phyloP scores from a whole-genome alignment of 2,329 filamentous ascomycete species.

The Colletotrichum shisoi region DNA sequence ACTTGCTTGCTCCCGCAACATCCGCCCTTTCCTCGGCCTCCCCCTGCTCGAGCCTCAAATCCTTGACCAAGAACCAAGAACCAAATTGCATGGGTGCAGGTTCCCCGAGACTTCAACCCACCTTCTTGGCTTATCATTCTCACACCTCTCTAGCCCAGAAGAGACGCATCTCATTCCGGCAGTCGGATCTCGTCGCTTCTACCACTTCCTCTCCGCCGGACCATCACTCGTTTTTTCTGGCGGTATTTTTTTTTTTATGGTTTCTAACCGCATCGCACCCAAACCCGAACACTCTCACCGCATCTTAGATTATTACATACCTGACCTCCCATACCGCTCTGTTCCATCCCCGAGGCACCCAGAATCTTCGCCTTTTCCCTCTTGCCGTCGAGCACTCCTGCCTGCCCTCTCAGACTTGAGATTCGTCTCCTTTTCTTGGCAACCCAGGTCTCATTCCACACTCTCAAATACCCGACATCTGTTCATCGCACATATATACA shows the following conservation, averaged over 20 bases:
- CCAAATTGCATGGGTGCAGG: not conserved
- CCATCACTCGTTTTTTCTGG: conserved; percentile 9
- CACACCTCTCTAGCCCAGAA: conserved; percentile 3
- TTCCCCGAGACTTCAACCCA: not conserved
- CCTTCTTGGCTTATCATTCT: conserved; percentile 1
- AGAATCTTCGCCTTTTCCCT: conserved; percentile 5
- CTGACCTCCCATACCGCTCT: conserved; percentile 1
- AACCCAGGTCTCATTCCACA: conserved; percentile 23
- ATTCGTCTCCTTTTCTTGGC: conserved; percentile 35
- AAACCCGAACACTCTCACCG: conserved; percentile 11
- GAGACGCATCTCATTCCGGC: not conserved
- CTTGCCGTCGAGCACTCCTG: conserved; percentile 4
- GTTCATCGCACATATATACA: conserved; percentile 1
- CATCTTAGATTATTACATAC: conserved; percentile 3
- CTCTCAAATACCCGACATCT: conserved; percentile 9
- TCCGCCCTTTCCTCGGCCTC: not conserved
- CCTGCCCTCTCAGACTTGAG: conserved; percentile 22
- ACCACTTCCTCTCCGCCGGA: not conserved
- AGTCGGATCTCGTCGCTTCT: conserved; percentile 4
- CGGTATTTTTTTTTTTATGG: not conserved
- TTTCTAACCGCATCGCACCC: conserved; percentile 4
- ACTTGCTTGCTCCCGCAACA: not conserved
- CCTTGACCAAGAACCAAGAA: too few species aligned
- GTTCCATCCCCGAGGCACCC: not conserved
- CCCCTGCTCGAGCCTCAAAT: not conserved